Base-by-base conservation (phyloP, 768 basidiomycete genomes). In the Kwoniella shandongensis region DNA sequence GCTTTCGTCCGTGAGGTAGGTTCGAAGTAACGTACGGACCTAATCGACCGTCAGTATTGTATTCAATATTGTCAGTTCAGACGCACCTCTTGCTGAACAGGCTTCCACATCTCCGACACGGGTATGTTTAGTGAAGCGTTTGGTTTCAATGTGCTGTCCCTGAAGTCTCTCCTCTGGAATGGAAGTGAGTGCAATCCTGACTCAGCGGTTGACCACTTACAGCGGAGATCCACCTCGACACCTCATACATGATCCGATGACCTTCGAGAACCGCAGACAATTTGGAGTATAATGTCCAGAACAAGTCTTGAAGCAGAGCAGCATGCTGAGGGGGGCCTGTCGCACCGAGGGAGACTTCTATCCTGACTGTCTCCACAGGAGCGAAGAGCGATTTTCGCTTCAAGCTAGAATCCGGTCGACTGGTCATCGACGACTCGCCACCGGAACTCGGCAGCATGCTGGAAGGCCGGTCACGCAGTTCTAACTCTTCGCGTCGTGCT, bases 281-380 rank as follows among this genome's bases (percentile, higher is more conserved):
- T 76, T 99, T 98, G 15, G 91, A 96, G 74, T 91, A 99, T 15
- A 94, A 72, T 1, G 94, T 96, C 94, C 94, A 98, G 76, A 98
- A 98, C 32, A 99, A 81, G 75, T 98, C 96, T 58, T 80, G 82
- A 51, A 99, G 75, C 13, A 88, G 87, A 69, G 94, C 91, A 58
- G 90, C 88, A 66, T 96, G 69, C 15, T 56, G 51, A 5, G 65
- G 62, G 6, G 85, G 83, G 0, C 85, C 80, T 22, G 80, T 80
- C 1, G 63, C 62, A n/a, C 73, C 65, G 11, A 74, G 44, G 3
- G 66, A 53, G 4, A 66, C 47, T 62, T 87, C 89, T 68, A 92
- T 89, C 20, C 51, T 44, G 6, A 62, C 41, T 10, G 60, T 66
- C 25, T 67, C 59, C 2, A 59, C 36, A 3, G 67, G 63, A 4